Evolutionary conservation across 176 grass and related monocot species (phyloP).

Genomic region (Guadua angustifolia): DNA sequence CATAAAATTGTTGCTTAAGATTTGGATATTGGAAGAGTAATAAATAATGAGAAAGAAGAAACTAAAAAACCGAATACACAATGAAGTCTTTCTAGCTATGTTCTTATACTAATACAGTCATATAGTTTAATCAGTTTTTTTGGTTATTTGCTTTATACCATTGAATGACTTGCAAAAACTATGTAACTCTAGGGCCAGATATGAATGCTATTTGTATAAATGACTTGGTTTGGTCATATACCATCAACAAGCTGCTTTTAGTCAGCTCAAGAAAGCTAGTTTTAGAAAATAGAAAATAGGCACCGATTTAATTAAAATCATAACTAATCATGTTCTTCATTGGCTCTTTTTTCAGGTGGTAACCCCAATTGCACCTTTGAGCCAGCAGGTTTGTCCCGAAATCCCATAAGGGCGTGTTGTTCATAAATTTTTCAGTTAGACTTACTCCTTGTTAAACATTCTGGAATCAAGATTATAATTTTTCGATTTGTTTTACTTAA

Average conservation of each 20-base stretch:
- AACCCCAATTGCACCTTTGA: conserved; percentile 97
- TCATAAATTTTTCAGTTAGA: conserved; percentile 13
- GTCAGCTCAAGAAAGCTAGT: background rate
- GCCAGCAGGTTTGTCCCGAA: conserved; percentile 83
- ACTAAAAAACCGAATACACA: background rate
- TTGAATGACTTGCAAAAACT: conserved; percentile 5
- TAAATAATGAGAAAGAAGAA: background rate
- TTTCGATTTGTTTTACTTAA: background rate
- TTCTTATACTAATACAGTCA: background rate
- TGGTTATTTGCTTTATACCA: background rate
- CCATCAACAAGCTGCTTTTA: background rate
- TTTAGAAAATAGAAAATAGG: background rate
- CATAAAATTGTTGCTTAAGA: background rate
- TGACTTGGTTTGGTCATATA: conserved; percentile 9
- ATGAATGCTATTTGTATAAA: background rate
- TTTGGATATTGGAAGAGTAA: background rate
- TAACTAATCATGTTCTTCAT: conserved; percentile 28
- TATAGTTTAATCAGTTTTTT: conserved; percentile 9
- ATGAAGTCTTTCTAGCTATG: background rate
- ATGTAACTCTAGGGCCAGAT: background rate
- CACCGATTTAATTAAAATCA: background rate
- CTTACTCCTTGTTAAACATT: background rate
- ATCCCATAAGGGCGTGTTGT: background rate
- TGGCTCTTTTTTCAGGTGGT: conserved; percentile 76
- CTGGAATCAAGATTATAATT: background rate